A percentile compares a stretch with the other conserved stretches of the same genome.
phyloP scores from a whole-genome alignment of 2,329 filamentous ascomycete species.

The Trichoderma pleuroti region DNA sequence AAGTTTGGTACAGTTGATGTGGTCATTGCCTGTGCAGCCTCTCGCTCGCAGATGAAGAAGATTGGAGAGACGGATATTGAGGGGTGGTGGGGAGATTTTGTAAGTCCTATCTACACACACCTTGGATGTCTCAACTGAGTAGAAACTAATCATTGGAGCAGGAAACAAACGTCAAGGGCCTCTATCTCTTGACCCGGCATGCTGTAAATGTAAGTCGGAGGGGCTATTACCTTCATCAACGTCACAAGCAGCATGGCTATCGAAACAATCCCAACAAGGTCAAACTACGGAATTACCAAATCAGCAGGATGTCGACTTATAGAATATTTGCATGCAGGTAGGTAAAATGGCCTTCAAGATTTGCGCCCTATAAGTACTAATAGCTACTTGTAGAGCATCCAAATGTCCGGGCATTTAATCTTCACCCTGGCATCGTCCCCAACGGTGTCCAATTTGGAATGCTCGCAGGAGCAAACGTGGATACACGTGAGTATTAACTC shows the following conservation, averaged over 20 bases:
- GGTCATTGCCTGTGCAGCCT: not conserved
- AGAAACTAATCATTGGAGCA: not conserved
- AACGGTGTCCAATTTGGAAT: not conserved
- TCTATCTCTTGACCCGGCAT: not conserved
- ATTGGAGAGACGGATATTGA: not conserved
- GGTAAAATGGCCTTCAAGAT: not conserved
- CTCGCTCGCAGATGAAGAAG: not conserved
- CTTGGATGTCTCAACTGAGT: too few species aligned
- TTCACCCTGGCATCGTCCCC: not conserved
- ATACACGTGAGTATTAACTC: not conserved
- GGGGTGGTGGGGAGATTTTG: not conserved
- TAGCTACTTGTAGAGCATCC: not conserved
- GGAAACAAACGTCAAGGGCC: not conserved
- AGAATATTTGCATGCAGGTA: not conserved
- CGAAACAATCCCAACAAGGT: not conserved
- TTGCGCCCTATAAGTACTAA: not conserved
- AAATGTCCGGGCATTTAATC: not conserved
- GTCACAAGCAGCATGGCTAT: not conserved
- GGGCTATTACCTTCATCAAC: not conserved
- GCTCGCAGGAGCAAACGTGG: not conserved
- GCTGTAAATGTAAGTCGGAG: not conserved
- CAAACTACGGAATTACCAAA: not conserved
- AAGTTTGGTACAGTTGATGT: not conserved
- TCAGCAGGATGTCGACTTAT: not conserved
- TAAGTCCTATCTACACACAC: not conserved